Conservation (phyloP, 345 rosid species). For the Lepidium aucheri region DNA sequence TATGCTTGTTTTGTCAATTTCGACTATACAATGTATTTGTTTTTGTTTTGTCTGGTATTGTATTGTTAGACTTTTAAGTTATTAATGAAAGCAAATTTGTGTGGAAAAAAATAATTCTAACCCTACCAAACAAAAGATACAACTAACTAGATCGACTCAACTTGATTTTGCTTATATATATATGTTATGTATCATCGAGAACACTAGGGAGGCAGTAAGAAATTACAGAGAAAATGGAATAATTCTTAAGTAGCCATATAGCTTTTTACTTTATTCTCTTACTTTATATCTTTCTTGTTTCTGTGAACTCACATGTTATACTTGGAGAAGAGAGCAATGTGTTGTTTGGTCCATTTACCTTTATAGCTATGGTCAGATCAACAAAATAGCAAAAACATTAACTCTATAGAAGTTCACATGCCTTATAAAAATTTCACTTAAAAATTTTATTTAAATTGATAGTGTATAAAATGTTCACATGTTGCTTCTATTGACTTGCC, state of each 20-base stretch:
- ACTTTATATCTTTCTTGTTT: slow-evolving; percentile 23
- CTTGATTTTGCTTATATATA: too few relatives aligned
- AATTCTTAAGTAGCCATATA: slow-evolving; percentile 1
- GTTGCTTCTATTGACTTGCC: slow-evolving; percentile 30
- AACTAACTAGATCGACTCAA: too few relatives aligned
- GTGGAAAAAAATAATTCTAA: too few relatives aligned
- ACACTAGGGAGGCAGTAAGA: too few relatives aligned
- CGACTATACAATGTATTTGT: too few relatives aligned
- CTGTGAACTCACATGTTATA: slow-evolving; percentile 29
- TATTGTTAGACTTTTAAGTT: too few relatives aligned
- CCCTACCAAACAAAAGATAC: too few relatives aligned
- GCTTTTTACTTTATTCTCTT: slow-evolving; percentile 25
- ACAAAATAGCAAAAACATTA: slow-evolving; percentile 11
- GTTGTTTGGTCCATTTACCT: slow-evolving; percentile 22
- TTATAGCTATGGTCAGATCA: slow-evolving; percentile 1
- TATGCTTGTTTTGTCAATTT: too few relatives aligned
- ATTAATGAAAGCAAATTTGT: too few relatives aligned
- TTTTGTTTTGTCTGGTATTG: too few relatives aligned
- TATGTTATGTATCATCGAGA: too few relatives aligned
- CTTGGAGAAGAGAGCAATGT: slow-evolving; percentile 7
- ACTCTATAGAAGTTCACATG: slow-evolving; percentile 21
- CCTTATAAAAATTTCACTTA: neutral
- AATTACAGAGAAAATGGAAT: neutral
- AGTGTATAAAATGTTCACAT: slow-evolving; percentile 12
- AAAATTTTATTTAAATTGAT: neutral